Evolutionary conservation across 768 basidiomycete genomes (phyloP).

Genomic region (Suillus decipiens): DNA sequence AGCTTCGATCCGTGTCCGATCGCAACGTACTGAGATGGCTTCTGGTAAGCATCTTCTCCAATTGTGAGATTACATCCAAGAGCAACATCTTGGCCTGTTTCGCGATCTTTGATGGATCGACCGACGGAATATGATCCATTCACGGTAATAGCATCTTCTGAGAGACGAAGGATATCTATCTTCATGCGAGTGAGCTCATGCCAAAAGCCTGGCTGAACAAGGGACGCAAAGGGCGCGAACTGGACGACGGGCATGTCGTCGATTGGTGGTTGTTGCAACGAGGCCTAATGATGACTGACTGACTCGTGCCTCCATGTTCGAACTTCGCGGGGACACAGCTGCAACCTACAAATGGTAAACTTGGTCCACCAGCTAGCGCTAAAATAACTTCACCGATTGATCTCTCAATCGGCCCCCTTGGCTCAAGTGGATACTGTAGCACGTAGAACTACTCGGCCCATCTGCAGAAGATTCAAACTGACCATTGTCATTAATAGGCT

Average conservation of each 20-base stretch:
- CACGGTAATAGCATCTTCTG: constrained; percentile 67
- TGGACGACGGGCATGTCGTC: constrained; percentile 64
- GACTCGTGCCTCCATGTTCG: background rate
- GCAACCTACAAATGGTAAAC: constrained; percentile 6
- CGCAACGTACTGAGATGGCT: constrained; percentile 44
- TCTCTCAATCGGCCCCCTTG: background rate
- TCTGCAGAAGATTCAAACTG: background rate
- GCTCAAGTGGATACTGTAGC: background rate
- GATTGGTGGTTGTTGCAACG: constrained; percentile 10
- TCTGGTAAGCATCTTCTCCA: constrained; percentile 64
- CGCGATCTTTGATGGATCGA: constrained; percentile 70
- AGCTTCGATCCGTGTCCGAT: constrained; percentile 9
- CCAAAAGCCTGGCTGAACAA: constrained; percentile 93
- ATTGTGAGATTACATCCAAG: constrained; percentile 69
- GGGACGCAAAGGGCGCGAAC: constrained; percentile 85
- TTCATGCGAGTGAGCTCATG: constrained; percentile 86
- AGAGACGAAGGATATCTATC: constrained; percentile 85
- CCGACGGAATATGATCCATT: constrained; percentile 71
- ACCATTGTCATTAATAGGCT: background rate
- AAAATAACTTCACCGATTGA: background rate
- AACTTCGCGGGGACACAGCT: constrained; percentile 2
- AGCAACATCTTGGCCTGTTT: constrained; percentile 71
- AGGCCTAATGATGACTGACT: background rate
- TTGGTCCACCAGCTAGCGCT: background rate
- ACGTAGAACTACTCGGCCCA: background rate